phyloP scores from a whole-genome alignment of 2,329 filamentous ascomycete species.

The Xylaria sp. region DNA sequence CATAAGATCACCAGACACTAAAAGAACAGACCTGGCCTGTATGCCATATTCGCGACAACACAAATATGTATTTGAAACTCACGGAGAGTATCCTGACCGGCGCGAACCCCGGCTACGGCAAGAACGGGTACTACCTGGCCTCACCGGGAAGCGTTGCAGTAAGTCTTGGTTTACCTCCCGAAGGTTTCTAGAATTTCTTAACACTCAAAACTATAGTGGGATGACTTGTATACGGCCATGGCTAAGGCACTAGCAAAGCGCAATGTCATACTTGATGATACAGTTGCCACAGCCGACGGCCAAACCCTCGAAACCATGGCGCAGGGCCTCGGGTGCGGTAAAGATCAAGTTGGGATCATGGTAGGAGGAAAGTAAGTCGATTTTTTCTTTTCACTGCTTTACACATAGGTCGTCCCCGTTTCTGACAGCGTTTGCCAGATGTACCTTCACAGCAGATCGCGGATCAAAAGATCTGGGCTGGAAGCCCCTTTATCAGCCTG shows the following conservation, averaged over 20 bases:
- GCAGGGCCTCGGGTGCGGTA: conserved; percentile 50
- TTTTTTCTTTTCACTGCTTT: neutral
- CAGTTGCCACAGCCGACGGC: conserved; percentile 52
- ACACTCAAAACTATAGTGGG: conserved; percentile 52
- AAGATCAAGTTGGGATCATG: conserved; percentile 53
- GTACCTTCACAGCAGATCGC: conserved; percentile 56
- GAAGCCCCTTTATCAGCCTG: conserved; percentile 55
- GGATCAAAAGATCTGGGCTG: conserved; percentile 57
- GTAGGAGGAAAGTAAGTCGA: conserved; percentile 57
- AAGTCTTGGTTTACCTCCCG: conserved; percentile 14
- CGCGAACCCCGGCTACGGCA: conserved; percentile 53
- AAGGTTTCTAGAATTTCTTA: neutral
- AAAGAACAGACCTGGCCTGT: conserved; percentile 61
- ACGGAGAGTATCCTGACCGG: conserved; percentile 57
- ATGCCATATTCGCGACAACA: conserved; percentile 61
- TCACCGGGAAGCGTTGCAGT: conserved; percentile 57
- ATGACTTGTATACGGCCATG: conserved; percentile 61
- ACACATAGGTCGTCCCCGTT: neutral
- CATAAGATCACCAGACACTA: conserved; percentile 3
- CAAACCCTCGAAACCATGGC: conserved; percentile 55
- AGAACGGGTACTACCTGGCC: conserved; percentile 63
- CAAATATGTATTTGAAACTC: conserved; percentile 58
- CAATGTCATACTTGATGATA: conserved; percentile 52
- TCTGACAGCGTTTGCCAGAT: conserved; percentile 45
- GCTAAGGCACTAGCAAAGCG: conserved; percentile 55